Base-by-base conservation (phyloP, 1,139 yeast genomes). In the Geotrichum histeridarum region DNA sequence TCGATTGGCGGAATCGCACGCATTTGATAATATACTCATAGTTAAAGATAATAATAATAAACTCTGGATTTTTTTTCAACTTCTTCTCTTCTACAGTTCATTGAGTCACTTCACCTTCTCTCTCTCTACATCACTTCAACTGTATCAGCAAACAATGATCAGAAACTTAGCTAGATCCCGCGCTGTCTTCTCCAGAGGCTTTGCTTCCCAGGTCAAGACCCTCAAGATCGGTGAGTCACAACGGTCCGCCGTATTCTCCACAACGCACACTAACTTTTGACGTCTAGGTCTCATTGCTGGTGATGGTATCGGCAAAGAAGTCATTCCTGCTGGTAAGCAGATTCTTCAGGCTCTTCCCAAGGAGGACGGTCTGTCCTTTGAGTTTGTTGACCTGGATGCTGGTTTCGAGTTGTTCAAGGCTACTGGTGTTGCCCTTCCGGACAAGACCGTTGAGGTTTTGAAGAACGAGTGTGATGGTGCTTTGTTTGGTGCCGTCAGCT, bases 251-350 rank as follows among this genome's bases (percentile, higher is more conserved):
- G 14, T 14, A n/a, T 14, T 32, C 22, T 42, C 37, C 39, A 37
- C 22, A 22, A 42, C 35, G 50, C 48, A 30, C n/a, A 12, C 18
- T 32, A 17, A 39, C 39, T 33, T n/a, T 15, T 15, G 41, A 22
- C 38, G 9, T 32, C 50, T 64, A 60, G 83, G 86, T 59, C 79
- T 93, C 68, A 90, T 93, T 66, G 96, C 99, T 52, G 99, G 99
- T 69, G 99, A 93, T 70, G 99, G 99, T 60, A 93, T 93, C 66
- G 99, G 99, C 55, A 83, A 88, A 67, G 99, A 93, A 73, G 99
- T 93, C 51, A 90, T 93, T 60, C 99, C 99, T 59, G 84, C 98
- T 49, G 98, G 98, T 66, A 80, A 80, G 66, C 86, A 87, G 59
- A 81, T 93, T 33, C 78, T 93, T 64, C 93, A 91, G 72, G 84